Evolutionary conservation across 1,284 basidiomycete species (phyloP), one percentile per base, ranked within the genome.

Genomic region (Mixia osmundae): DNA sequence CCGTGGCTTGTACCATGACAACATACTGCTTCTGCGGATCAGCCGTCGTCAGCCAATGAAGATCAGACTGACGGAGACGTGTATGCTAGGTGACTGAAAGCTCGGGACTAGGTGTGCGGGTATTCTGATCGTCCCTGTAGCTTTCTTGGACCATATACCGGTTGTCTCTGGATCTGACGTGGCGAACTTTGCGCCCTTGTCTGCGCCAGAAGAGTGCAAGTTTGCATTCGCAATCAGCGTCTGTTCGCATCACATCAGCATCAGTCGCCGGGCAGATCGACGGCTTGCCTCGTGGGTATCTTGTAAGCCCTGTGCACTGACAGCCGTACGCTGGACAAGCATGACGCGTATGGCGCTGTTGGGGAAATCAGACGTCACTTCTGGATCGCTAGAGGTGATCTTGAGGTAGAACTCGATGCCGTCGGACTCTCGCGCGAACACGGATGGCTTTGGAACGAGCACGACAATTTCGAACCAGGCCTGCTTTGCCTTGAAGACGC

Each of bases 401-500:
- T 30, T n/a, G 28, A 8, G 28, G 28, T 8, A 30, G 28, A 16
- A 15, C 28, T 9, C 20, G 20, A 30, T n/a, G 6, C 7, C 7
- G 28, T 16, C 20, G 28, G 33, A 27, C 8, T 31, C 8, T 4
- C 28, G 14, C 19, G 19, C 25, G 18, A 36, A 36, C 19, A 30
- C 22, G 4, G 35, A 10, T 18, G 35, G 35, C 5, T 23, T 30
- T 12, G 35, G 35, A 4, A 36, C 6, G 6, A 36, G 16, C 5
- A 15, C 14, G 9, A 28, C 18, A n/a, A 19, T 26, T 23, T 36
- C 29, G 15, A 14, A 33, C 5, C 5, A 36, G 11, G 9, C 35
- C 26, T 28, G 25, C 5, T 8, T 16, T 36, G 14, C 30, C 18
- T 20, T 21, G 19, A 36, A 36, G 23, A 44, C 25, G 11, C 42